Evolutionary conservation across 23 red algal species (phyloP).

Genomic region (Agarophyton chilense): DNA sequence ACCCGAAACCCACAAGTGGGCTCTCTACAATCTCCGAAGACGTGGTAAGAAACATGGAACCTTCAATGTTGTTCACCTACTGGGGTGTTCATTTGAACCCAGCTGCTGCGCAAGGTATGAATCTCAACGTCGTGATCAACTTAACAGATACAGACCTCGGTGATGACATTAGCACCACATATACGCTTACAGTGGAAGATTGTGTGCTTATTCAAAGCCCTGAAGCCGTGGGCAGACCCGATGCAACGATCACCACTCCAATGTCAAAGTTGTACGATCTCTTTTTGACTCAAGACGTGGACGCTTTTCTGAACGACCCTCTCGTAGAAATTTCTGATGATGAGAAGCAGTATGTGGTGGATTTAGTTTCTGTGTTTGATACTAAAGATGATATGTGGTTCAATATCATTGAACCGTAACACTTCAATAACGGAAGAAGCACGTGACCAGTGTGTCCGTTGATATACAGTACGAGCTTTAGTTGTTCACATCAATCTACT

Average conservation of each 20-base stretch:
- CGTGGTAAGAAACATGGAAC: neutral
- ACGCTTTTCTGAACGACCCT: neutral
- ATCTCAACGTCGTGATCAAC: neutral
- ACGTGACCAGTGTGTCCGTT: too few relatives aligned
- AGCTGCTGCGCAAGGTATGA: neutral
- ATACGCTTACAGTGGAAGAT: neutral
- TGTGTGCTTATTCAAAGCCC: neutral
- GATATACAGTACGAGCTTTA: too few relatives aligned
- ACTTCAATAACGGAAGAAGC: too few relatives aligned
- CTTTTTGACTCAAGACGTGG: neutral
- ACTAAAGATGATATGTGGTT: too few relatives aligned
- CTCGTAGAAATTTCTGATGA: neutral
- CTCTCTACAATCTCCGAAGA: neutral
- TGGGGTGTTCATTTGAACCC: neutral
- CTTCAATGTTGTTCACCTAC: slow-evolving; percentile 13
- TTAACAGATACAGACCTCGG: neutral
- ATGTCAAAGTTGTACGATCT: neutral
- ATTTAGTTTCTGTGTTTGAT: neutral
- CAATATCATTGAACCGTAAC: too few relatives aligned
- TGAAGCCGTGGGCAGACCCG: neutral
- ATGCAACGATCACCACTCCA: neutral
- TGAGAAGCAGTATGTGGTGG: neutral
- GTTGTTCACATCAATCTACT: too few relatives aligned
- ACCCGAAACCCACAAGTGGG: neutral
- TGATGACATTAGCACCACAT: neutral